These are phyloP conservation scores for Ottelia alismoides DNA, from an alignment of 106 monocot species.

Conservation along the genomic window DNA sequence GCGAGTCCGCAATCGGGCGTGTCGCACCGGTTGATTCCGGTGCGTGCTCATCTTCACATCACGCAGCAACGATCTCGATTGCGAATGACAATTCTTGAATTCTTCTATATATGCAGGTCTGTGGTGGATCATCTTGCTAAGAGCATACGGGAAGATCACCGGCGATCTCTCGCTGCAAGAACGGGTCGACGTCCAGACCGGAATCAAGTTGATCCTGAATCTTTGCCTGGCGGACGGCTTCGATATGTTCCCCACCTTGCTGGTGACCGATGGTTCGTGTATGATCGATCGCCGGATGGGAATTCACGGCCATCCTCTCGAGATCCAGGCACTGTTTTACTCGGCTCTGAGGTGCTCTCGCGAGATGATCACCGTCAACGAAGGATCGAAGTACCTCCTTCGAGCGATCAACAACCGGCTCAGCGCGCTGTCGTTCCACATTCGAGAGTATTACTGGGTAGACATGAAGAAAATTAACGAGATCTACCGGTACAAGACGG, in stretches of 20 bases:
- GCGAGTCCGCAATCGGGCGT: slow-evolving; percentile 72
- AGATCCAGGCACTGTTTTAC: slow-evolving; percentile 89
- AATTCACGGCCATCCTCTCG: slow-evolving; percentile 87
- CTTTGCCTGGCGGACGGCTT: too few species aligned
- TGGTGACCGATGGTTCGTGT: slow-evolving; percentile 81
- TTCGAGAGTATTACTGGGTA: slow-evolving; percentile 83
- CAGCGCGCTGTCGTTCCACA: slow-evolving; percentile 78
- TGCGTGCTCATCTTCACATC: too few species aligned
- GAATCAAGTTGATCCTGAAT: too few species aligned
- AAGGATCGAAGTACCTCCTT: slow-evolving; percentile 58
- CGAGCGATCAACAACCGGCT: slow-evolving; percentile 70
- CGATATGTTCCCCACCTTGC: too few species aligned
- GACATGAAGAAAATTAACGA: too few species aligned
- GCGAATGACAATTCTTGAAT: too few species aligned
- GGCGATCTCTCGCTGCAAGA: slow-evolving; percentile 68
- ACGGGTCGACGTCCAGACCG: too few species aligned
- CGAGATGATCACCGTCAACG: slow-evolving; percentile 58
- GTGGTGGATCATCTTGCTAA: slow-evolving; percentile 88
- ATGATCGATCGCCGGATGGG: slow-evolving; percentile 91
- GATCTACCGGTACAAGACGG: too few species aligned
- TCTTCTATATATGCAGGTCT: slow-evolving; percentile 28
- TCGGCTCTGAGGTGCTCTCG: slow-evolving; percentile 69
- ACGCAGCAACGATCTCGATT: too few species aligned
- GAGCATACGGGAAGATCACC: slow-evolving; percentile 82
- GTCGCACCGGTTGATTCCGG: slow-evolving; percentile 87